These are phyloP conservation scores for Trichosporon sp. DNA, from an alignment of 1,284 basidiomycete species.

Conservation along the genomic window DNA sequence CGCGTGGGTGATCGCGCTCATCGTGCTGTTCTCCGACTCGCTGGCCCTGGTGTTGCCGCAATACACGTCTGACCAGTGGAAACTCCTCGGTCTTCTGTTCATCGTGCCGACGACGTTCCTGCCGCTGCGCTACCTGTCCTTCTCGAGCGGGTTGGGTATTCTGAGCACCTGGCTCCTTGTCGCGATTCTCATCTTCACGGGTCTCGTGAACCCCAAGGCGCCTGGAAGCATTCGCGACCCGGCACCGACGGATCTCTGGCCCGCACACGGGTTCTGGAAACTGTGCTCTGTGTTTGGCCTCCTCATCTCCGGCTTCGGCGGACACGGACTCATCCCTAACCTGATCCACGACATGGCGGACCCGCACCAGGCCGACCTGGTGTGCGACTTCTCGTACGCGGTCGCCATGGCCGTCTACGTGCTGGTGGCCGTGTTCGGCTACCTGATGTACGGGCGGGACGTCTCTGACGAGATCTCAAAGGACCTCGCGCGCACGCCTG, in stretches of 20 bases:
- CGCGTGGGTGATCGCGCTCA: slow-evolving; percentile 69
- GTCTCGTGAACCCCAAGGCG: slow-evolving; percentile 60
- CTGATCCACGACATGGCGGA: slow-evolving; percentile 86
- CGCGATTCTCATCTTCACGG: slow-evolving; percentile 78
- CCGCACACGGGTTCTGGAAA: slow-evolving; percentile 62
- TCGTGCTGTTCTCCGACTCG: slow-evolving; percentile 82
- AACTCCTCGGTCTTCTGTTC: slow-evolving; percentile 69
- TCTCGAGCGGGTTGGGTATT: slow-evolving; percentile 80
- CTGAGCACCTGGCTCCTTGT: slow-evolving; percentile 74
- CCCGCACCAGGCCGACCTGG: slow-evolving; percentile 67
- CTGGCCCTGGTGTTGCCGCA: slow-evolving; percentile 70
- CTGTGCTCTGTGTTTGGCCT: slow-evolving; percentile 80
- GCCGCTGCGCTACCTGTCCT: slow-evolving; percentile 81
- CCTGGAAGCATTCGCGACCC: slow-evolving; percentile 83
- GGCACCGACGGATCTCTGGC: slow-evolving; percentile 70
- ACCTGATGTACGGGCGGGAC: slow-evolving; percentile 84
- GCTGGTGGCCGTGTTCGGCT: slow-evolving; percentile 78
- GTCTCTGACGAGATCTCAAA: slow-evolving; percentile 86
- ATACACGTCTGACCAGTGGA: slow-evolving; percentile 72
- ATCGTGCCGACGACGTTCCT: slow-evolving; percentile 80
- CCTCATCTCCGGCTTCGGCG: slow-evolving; percentile 76
- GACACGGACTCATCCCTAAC: slow-evolving; percentile 54
- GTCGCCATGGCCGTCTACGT: slow-evolving; percentile 78
- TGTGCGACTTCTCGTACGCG: slow-evolving; percentile 59
- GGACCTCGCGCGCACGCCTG: slow-evolving; percentile 74